phyloP scores from a whole-genome alignment of 2,329 filamentous ascomycete genomes.

The Diaporthe australafricana region DNA sequence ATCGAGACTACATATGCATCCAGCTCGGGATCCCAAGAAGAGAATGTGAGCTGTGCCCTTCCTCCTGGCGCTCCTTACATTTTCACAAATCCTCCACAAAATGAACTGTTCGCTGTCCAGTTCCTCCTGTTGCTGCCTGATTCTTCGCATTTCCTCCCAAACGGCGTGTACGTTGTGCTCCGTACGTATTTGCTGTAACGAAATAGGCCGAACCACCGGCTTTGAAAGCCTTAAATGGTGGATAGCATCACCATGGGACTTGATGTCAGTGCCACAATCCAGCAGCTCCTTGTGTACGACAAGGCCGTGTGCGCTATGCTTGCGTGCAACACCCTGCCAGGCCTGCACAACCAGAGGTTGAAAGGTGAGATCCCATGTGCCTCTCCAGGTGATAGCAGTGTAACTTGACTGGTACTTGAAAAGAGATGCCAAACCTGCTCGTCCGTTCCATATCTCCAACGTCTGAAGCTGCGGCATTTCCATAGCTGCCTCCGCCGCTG shows the following conservation, averaged over 20 bases:
- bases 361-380: constrained; percentile 45
- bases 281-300: constrained; percentile 41
- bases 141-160: not conserved
- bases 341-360: constrained; percentile 40
- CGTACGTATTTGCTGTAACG: constrained; percentile 47
- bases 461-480: constrained; percentile 47
- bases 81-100: too few relatives aligned
- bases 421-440: constrained; percentile 45
- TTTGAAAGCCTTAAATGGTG: constrained; percentile 44
- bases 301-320: constrained; percentile 39
- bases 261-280: constrained; percentile 42
- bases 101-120: too few relatives aligned
- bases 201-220: constrained; percentile 47
- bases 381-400: constrained; percentile 44
- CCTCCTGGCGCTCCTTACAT: too few relatives aligned
- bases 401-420: constrained; percentile 45
- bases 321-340: constrained; percentile 45
- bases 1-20: too few relatives aligned
- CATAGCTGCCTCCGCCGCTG: constrained; percentile 42
- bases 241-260: constrained; percentile 48
- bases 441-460: constrained; percentile 51
- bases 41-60: too few relatives aligned
- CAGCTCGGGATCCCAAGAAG: too few relatives aligned
- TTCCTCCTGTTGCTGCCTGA: too few relatives aligned
- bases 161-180: constrained; percentile 41